These are phyloP conservation scores for Lachnellula cervina DNA, from an alignment of 2,329 filamentous ascomycete species.

Conservation along the genomic window DNA sequence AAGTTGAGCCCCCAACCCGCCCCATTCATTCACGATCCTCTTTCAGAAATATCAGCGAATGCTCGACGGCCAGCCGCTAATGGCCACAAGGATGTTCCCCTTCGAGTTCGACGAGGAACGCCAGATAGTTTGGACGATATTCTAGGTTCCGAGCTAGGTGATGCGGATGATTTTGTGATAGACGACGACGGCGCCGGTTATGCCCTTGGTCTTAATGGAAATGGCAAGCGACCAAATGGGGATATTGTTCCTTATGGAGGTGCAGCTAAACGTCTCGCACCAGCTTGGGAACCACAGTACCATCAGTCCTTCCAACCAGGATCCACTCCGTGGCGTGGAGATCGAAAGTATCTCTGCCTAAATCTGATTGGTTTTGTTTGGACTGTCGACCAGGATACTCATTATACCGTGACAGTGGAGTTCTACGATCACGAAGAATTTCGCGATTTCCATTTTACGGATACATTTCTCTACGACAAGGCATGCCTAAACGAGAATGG, in stretches of 20 bases:
- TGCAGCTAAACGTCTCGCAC: conserved; percentile 35
- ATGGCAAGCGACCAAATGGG: conserved; percentile 58
- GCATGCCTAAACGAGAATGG: conserved; percentile 86
- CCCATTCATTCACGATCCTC: conserved; percentile 78
- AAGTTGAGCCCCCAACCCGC: conserved; percentile 64
- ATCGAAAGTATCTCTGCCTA: conserved; percentile 86
- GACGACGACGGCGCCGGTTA: conserved; percentile 97
- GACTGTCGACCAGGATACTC: conserved; percentile 92
- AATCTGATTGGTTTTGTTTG: conserved; percentile 94
- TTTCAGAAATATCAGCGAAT: conserved; percentile 65
- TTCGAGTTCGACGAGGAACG: conserved; percentile 53
- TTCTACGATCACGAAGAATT: conserved; percentile 94
- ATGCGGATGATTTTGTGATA: conserved; percentile 74
- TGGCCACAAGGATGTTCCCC: conserved; percentile 47
- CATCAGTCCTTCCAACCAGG: conserved; percentile 90
- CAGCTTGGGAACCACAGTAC: conserved; percentile 51
- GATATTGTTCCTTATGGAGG: conserved; percentile 33
- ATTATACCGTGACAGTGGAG: conserved; percentile 91
- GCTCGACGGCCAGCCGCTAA: conserved; percentile 51
- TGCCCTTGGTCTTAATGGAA: conserved; percentile 52
- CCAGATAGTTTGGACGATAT: conserved; percentile 78
- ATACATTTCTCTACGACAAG: conserved; percentile 93
- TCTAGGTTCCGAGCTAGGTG: conserved; percentile 53
- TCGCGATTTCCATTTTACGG: conserved; percentile 94
- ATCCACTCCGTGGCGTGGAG: conserved; percentile 92